Percentiles rank a stretch among this genome's conserved stretches.
These are phyloP conservation scores for Bathelium albidoporum DNA, from an alignment of 495 filamentous ascomycete genomes.

Conservation along the genomic window DNA sequence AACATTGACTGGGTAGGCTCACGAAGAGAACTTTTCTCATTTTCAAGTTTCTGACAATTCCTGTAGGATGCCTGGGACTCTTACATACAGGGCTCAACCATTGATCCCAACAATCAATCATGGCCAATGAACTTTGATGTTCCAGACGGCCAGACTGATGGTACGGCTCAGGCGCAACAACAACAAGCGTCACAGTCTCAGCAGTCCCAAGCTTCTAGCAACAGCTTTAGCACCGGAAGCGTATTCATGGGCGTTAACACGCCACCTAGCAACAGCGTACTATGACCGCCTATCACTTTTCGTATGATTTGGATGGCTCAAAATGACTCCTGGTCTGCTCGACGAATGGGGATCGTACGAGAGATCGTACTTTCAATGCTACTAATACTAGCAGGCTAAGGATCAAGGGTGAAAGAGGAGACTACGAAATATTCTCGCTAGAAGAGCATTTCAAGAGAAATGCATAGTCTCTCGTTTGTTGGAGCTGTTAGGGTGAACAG, in stretches of 20 bases:
- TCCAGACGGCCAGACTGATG: constrained; percentile 1
- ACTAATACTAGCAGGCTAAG: too few species aligned
- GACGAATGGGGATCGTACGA: too few species aligned
- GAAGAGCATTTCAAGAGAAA: too few species aligned
- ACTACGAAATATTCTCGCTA: too few species aligned
- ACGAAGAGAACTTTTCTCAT: not conserved
- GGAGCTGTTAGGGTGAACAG: too few species aligned
- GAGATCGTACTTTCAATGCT: too few species aligned
- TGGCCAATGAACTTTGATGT: constrained; percentile 26
- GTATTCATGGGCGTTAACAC: constrained; percentile 7
- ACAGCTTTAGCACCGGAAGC: not conserved
- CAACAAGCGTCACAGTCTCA: not conserved
- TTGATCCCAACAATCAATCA: constrained; percentile 22
- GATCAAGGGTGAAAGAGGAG: too few species aligned
- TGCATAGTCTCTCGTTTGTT: too few species aligned
- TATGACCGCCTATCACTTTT: not conserved
- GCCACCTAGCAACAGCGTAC: not conserved
- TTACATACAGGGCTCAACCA: constrained; percentile 29
- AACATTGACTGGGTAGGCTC: constrained; percentile 72
- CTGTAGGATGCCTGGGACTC: constrained; percentile 31
- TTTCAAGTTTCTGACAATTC: not conserved
- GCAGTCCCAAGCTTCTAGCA: not conserved
- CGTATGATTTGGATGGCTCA: not conserved
- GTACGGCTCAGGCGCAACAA: not conserved
- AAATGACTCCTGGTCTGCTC: too few species aligned